phyloP scores from a whole-genome alignment of 2,329 filamentous ascomycete genomes.

The Cladosporium sp. region DNA sequence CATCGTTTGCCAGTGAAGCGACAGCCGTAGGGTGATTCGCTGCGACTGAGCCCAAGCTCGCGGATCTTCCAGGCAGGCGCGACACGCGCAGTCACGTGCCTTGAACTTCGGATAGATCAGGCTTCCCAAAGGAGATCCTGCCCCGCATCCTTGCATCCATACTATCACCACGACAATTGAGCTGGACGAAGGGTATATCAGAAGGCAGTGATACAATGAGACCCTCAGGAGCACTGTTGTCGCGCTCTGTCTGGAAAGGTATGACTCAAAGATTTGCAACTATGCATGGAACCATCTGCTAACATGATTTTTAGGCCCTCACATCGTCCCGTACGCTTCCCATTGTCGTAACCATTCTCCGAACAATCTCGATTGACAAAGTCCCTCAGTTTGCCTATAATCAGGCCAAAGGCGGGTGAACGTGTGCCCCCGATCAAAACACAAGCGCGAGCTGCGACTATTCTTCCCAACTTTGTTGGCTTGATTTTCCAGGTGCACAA shows the following conservation, averaged over 20 bases:
- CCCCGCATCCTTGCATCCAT: background rate
- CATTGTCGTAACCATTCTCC: slow-evolving; percentile 7
- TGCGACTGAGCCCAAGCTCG: background rate
- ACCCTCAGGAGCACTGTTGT: slow-evolving; percentile 33
- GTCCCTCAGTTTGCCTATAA: slow-evolving; percentile 57
- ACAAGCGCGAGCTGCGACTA: slow-evolving; percentile 81
- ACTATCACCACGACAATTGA: background rate
- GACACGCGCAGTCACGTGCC: slow-evolving; percentile 7
- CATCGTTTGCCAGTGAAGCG: background rate
- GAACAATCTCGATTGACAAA: background rate
- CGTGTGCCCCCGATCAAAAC: slow-evolving; percentile 72
- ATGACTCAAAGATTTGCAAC: slow-evolving; percentile 20
- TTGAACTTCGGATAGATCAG: background rate
- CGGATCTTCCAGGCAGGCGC: background rate
- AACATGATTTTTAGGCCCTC: slow-evolving; percentile 51
- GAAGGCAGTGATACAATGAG: slow-evolving; percentile 25
- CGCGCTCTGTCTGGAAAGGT: slow-evolving; percentile 89
- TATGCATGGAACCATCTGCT: background rate
- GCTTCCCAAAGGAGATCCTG: slow-evolving; percentile 2
- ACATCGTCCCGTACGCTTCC: slow-evolving; percentile 63
- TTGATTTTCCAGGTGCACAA: slow-evolving; percentile 88
- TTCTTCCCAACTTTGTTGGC: slow-evolving; percentile 88
- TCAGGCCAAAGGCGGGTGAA: slow-evolving; percentile 56
- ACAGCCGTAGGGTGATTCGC: background rate
- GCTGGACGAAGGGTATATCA: background rate